phyloP scores from a whole-genome alignment of 2,329 filamentous ascomycete species.

The Fusarium sulawesiense region DNA sequence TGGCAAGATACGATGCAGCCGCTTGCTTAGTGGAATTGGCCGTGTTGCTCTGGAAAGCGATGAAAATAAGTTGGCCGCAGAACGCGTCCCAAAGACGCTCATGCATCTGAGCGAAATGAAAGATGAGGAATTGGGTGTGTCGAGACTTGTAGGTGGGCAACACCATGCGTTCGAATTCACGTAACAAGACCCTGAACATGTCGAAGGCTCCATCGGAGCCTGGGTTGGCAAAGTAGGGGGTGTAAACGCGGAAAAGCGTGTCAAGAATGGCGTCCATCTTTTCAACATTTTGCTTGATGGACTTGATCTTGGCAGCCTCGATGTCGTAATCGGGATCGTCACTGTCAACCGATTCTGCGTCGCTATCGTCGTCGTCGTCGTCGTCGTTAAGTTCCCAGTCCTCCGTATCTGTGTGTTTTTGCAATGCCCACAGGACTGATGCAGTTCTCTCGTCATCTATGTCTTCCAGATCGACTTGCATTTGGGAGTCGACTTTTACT shows the following conservation, averaged over 20 bases:
- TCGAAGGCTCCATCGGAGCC: conserved; percentile 75
- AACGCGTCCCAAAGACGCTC: conserved; percentile 84
- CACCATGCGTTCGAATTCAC: conserved; percentile 88
- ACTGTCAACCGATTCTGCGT: conserved; percentile 76
- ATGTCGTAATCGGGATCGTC: conserved; percentile 76
- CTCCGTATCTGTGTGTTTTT: conserved; percentile 42
- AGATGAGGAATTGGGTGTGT: conserved; percentile 94
- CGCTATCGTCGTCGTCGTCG: conserved; percentile 64
- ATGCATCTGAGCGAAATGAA: conserved; percentile 91
- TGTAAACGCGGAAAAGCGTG: conserved; percentile 85
- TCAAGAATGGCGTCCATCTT: conserved; percentile 95
- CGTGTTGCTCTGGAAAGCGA: conserved; percentile 68
- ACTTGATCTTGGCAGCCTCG: conserved; percentile 72
- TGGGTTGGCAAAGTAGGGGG: conserved; percentile 75
- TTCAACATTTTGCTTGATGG: conserved; percentile 82
- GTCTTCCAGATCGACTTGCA: conserved; percentile 93
- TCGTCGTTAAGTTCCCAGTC: conserved; percentile 64
- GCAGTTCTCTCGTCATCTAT: conserved; percentile 89
- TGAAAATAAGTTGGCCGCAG: conserved; percentile 73
- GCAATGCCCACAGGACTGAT: conserved; percentile 69
- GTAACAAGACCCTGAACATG: conserved; percentile 81
- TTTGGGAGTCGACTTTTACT: conserved; percentile 94
- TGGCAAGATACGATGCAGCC: conserved; percentile 91
- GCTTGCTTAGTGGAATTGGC: conserved; percentile 82
- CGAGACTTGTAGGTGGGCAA: conserved; percentile 91